Base-by-base conservation (phyloP, 73 alveolate genomes). In the Paramecium biaurelia region DNA sequence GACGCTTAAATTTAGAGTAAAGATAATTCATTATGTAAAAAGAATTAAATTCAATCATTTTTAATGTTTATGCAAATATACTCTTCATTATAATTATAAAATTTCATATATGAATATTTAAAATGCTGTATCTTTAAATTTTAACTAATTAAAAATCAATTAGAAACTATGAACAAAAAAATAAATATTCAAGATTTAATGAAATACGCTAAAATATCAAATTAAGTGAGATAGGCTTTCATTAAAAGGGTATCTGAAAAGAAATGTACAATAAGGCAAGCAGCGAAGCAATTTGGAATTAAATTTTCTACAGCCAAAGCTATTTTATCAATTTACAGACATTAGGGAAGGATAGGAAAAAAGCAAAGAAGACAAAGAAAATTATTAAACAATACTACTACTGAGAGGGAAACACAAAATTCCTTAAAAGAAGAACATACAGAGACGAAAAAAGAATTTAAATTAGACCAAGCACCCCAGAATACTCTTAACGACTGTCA, bases 271-370 rank as follows among this genome's bases (percentile, higher is more conserved):
- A 85, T 85, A 30, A 45, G 74, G 14, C 45, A 85, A 56, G 92
- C 92, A 23, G 92, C 92, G 20, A 63, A 70, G 47, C 85, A 85
- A 18, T 85, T 85, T 56, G 85, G 85, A 7, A 45, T 85, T 7
- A 85, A 85, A 53, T 85, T 85, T 34, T 85, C 92, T 0, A 85
- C 92, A 23, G 58, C 92, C 18, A 85, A 85, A 56, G 92, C 92
- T 7, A 85, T 85, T 49, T 56, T 85, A 28, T 37, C 58, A 57
- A 85, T 76, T 21, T 85, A 56, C 21, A 45, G 74, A 26, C 58
- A 70, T 11, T 85, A 85, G 53, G 92, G 92, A 7, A 43, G 86
- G 34, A 85, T 85, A 14, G 92, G 92, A 57, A 85, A 85, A 57
- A 85, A 85, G 42, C 21, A 85, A 38, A 85, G 12, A n/a, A 53